Conservation (phyloP, 2,329 filamentous ascomycete species). For the Exserohilum rostratum region DNA sequence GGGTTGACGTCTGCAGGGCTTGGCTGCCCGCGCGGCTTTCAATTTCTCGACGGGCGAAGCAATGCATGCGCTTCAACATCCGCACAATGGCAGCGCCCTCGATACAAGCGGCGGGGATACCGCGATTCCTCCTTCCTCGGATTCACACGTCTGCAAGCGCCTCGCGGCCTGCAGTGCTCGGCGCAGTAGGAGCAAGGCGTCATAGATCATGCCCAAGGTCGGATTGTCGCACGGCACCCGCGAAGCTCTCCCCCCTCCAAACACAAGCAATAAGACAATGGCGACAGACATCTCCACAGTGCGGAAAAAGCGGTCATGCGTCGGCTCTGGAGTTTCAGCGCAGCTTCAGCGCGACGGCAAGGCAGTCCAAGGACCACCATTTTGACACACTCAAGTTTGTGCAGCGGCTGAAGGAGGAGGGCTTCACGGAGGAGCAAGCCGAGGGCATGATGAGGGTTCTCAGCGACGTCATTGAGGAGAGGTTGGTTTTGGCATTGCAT, state of each 20-base stretch:
- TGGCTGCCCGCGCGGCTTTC: slow-evolving; percentile 18
- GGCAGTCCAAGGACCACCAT: slow-evolving; percentile 78
- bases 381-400: slow-evolving; percentile 99
- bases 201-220: slow-evolving; percentile 20
- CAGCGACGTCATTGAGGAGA: slow-evolving; percentile 96
- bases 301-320: slow-evolving; percentile 4
- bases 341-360: slow-evolving; percentile 71
- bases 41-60: slow-evolving; percentile 13
- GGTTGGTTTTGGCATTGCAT: slow-evolving; percentile 54
- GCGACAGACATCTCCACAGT: slow-evolving; percentile 10
- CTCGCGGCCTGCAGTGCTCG: slow-evolving; percentile 26
- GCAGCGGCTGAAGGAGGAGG: slow-evolving; percentile 84
- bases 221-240: slow-evolving; percentile 17
- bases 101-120: slow-evolving; percentile 37
- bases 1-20: slow-evolving; percentile 20
- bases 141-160: slow-evolving; percentile 43
- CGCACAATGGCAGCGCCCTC: slow-evolving; percentile 35
- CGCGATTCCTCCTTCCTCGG: slow-evolving; percentile 49
- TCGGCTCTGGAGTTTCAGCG: slow-evolving; percentile 25
- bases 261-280: slow-evolving; percentile 10
- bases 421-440: slow-evolving; percentile 93
- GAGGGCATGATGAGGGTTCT: slow-evolving; percentile 99
- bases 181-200: slow-evolving; percentile 22
- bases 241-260: slow-evolving; percentile 14
- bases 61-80: slow-evolving; percentile 17